A percentile compares a stretch with the other conserved stretches of the same genome.
Evolutionary conservation across 2,329 filamentous ascomycete genomes (phyloP).

Genomic region (Trichoderma aggressivum): DNA sequence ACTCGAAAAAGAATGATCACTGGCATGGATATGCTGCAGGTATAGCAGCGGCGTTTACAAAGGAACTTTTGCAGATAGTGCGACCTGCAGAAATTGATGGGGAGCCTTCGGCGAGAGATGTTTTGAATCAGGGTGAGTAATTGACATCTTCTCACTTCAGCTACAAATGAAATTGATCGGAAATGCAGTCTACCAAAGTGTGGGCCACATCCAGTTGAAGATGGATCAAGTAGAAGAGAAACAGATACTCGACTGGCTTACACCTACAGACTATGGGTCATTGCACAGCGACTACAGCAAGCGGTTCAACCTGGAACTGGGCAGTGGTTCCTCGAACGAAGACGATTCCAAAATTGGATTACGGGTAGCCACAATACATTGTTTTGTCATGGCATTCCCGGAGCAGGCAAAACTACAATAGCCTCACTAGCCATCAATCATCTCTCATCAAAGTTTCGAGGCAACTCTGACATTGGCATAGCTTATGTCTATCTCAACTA

Average conservation of each 20-base stretch:
- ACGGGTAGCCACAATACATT: neutral
- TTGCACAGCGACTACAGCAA: neutral
- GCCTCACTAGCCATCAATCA: neutral
- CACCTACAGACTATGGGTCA: neutral
- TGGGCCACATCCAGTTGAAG: neutral
- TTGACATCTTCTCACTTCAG: no score
- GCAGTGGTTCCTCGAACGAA: neutral
- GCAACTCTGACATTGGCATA: neutral
- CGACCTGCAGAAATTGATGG: neutral
- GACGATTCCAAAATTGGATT: neutral
- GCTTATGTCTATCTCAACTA: neutral
- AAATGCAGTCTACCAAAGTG: neutral
- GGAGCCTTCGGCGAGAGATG: neutral
- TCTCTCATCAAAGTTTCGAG: neutral
- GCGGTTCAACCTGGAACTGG: neutral
- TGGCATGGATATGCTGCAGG: neutral
- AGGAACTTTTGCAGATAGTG: neutral
- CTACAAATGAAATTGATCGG: neutral
- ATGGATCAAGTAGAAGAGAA: neutral
- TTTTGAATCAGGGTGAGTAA: neutral
- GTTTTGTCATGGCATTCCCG: neutral
- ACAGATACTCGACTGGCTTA: neutral
- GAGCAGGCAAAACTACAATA: neutral
- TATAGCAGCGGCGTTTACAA: neutral
- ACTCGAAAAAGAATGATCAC: neutral